Conservation (phyloP, 1,284 basidiomycete species). For the Sparassis latifolia region DNA sequence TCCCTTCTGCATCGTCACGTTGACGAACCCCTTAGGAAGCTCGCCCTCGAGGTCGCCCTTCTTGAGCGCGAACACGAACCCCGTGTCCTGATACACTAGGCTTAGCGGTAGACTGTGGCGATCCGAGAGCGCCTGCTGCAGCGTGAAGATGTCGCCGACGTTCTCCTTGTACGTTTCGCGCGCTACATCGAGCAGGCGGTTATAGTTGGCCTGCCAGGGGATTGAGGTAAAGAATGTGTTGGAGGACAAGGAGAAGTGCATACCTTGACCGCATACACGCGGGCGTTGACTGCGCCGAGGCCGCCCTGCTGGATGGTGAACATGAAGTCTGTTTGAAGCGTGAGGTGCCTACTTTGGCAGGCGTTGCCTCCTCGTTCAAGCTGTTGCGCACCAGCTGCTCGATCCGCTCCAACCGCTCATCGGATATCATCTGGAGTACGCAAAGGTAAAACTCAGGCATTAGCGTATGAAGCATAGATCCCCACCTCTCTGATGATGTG, state of each 20-base stretch:
- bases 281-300: constrained; percentile 60
- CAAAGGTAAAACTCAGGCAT: background rate
- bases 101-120: constrained; percentile 58
- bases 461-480: background rate
- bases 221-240: no score
- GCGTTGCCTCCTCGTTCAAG: constrained; percentile 66
- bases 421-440: constrained; percentile 55
- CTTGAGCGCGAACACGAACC: constrained; percentile 67
- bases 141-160: constrained; percentile 72
- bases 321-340: constrained; percentile 4
- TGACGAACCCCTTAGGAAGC: constrained; percentile 65
- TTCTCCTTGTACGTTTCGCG: constrained; percentile 91
- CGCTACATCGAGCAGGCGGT: constrained; percentile 85
- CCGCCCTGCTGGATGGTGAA: constrained; percentile 44
- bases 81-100: constrained; percentile 63
- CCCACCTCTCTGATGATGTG: constrained; percentile 54
- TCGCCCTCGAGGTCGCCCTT: constrained; percentile 56
- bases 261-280: constrained; percentile 82
- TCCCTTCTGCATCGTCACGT: constrained; percentile 59
- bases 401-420: constrained; percentile 62
- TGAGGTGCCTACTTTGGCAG: constrained; percentile 43
- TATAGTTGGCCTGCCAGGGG: constrained; percentile 55
- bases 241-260: background rate
- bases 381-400: constrained; percentile 49
- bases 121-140: constrained; percentile 53